phyloP scores from a whole-genome alignment of 306 rosid species.

The Prinsepia uniflora region DNA sequence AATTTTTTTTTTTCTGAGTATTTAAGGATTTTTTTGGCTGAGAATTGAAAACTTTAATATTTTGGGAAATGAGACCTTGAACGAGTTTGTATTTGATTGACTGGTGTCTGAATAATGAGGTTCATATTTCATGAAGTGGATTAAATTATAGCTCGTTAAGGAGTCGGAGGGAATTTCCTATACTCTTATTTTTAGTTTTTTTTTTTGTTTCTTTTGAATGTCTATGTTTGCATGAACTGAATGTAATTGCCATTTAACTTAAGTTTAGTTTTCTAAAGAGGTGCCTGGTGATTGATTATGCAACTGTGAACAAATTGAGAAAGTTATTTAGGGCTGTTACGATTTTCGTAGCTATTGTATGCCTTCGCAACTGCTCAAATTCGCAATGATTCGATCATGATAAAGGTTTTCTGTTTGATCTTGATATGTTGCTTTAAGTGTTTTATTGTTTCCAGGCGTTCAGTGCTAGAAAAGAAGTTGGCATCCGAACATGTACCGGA shows the following conservation, averaged over 20 bases:
- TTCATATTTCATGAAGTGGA: background rate
- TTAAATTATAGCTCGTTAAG: background rate
- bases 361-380: background rate
- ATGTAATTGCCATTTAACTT: background rate
- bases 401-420: constrained; percentile 1
- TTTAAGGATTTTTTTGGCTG: background rate
- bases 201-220: background rate
- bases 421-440: constrained; percentile 6
- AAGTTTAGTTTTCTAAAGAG: background rate
- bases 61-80: background rate
- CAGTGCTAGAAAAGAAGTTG: constrained; percentile 61
- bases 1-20: background rate
- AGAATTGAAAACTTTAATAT: background rate
- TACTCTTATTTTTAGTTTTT: background rate
- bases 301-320: constrained; percentile 2
- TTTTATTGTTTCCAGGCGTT: constrained; percentile 57
- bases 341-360: background rate
- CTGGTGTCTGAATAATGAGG: constrained; percentile 15
- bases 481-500: constrained; percentile 67
- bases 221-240: background rate
- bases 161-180: no score
- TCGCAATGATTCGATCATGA: background rate
- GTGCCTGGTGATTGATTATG: background rate
- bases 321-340: background rate
- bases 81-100: constrained; percentile 8